phyloP scores from a whole-genome alignment of 768 basidiomycete genomes.

The Gautieria morchelliformis region DNA sequence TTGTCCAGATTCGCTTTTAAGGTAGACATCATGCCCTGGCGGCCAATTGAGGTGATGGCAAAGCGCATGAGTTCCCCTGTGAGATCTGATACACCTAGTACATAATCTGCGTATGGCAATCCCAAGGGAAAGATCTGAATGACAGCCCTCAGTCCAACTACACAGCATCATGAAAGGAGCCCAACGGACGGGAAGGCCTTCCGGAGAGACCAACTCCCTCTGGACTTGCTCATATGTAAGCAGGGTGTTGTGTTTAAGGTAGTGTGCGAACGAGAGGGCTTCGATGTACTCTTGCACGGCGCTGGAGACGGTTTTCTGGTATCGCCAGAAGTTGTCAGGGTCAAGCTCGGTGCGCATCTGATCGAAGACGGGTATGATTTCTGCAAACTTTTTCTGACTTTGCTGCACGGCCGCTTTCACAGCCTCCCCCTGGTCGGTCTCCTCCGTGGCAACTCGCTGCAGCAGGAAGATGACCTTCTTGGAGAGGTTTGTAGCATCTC shows the following conservation, averaged over 20 bases:
- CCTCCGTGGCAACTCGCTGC: constrained; percentile 57
- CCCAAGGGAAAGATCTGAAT: constrained; percentile 58
- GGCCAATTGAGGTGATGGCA: constrained; percentile 74
- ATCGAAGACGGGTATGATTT: constrained; percentile 58
- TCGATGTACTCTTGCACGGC: constrained; percentile 96
- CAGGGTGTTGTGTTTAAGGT: constrained; percentile 58
- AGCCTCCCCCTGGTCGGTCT: constrained; percentile 21
- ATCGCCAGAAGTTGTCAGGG: constrained; percentile 69
- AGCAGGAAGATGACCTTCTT: constrained; percentile 93
- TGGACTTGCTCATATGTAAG: constrained; percentile 66
- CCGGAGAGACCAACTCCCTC: constrained; percentile 45
- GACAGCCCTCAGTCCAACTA: not conserved
- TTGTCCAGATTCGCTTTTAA: constrained; percentile 39
- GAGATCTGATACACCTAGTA: constrained; percentile 87
- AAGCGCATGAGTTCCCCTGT: constrained; percentile 97
- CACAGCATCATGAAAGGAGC: not conserved
- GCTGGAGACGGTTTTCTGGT: constrained; percentile 63
- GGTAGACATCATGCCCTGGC: constrained; percentile 35
- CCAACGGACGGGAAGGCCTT: constrained; percentile 53
- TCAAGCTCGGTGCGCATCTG: constrained; percentile 50
- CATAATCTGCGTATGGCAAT: constrained; percentile 72
- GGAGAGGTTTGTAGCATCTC: constrained; percentile 84
- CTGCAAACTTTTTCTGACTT: constrained; percentile 51
- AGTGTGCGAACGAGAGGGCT: constrained; percentile 81
- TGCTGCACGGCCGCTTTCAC: constrained; percentile 35